A percentile compares a stretch with the other conserved stretches of the same genome.
Conservation (phyloP, 441 rosid species). For the Arabidopsis lyrata region DNA sequence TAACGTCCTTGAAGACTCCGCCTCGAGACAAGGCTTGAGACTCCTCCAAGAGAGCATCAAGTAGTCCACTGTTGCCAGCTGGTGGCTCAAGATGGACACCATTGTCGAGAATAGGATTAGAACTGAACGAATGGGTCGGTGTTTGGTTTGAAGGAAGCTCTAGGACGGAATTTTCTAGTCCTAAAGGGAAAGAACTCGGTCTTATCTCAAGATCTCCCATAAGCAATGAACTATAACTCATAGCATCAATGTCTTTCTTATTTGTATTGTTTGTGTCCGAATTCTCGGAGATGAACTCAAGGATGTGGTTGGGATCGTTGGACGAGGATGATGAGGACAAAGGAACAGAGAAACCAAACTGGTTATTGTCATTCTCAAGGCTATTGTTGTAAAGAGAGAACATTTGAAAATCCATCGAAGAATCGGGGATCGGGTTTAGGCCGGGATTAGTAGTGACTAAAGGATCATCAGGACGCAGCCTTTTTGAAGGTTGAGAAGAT, state of each 20-base stretch:
- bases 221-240: constrained; percentile 51
- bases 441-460: constrained; percentile 39
- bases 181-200: constrained; percentile 39
- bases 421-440: constrained; percentile 36
- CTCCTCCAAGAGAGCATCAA: constrained; percentile 58
- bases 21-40: constrained; percentile 47
- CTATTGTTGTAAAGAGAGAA: constrained; percentile 42
- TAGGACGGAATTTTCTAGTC: constrained; percentile 26
- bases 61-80: constrained; percentile 47
- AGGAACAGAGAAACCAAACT: constrained; percentile 47
- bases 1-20: constrained; percentile 34
- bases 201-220: constrained; percentile 42
- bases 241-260: constrained; percentile 38
- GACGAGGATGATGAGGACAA: constrained; percentile 41
- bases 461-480: constrained; percentile 38
- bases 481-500: constrained; percentile 46
- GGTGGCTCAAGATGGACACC: constrained; percentile 27
- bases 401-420: constrained; percentile 36
- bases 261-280: constrained; percentile 32
- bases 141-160: constrained; percentile 54
- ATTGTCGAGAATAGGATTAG: constrained; percentile 34
- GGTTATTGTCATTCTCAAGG: constrained; percentile 34
- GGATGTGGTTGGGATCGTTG: constrained; percentile 36
- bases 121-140: constrained; percentile 33
- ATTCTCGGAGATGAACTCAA: constrained; percentile 39